Evolutionary conservation across 2,329 filamentous ascomycete species (phyloP).

Genomic region (Aureobasidium sp.): DNA sequence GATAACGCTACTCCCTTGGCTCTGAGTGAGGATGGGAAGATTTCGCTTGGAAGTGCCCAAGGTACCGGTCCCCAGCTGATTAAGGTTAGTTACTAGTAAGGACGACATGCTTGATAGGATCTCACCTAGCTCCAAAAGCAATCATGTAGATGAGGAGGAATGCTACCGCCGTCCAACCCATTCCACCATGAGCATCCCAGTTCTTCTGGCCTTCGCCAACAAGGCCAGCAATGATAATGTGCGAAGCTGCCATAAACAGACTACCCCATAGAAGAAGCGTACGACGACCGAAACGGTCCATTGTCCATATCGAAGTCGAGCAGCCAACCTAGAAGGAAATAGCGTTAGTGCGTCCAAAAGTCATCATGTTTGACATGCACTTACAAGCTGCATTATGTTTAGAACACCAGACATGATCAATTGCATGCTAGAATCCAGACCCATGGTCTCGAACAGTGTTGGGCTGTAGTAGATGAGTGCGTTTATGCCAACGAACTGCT

Average conservation of each 20-base stretch:
- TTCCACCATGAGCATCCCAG: constrained; percentile 22
- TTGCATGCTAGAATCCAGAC: constrained; percentile 24
- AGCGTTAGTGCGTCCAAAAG: neutral
- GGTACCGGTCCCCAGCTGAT: constrained; percentile 40
- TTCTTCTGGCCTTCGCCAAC: constrained; percentile 19
- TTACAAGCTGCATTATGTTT: constrained; percentile 57
- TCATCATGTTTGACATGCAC: constrained; percentile 49
- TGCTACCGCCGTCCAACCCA: constrained; percentile 16
- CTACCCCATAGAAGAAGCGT: constrained; percentile 39
- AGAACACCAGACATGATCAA: constrained; percentile 53
- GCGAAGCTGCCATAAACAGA: constrained; percentile 23
- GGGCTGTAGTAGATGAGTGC: constrained; percentile 56
- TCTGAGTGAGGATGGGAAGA: constrained; percentile 55
- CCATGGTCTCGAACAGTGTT: constrained; percentile 48
- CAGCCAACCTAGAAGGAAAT: constrained; percentile 36
- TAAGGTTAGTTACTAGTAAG: too few species aligned
- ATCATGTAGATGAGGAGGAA: constrained; percentile 51
- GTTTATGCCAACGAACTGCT: constrained; percentile 50
- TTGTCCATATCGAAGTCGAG: constrained; percentile 56
- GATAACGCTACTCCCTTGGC: constrained; percentile 61
- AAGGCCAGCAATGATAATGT: constrained; percentile 27
- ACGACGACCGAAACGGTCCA: constrained; percentile 59
- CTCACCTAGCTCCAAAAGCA: constrained; percentile 47
- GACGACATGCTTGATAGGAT: too few species aligned
- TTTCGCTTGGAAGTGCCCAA: constrained; percentile 42